Conservation (phyloP, 1,139 yeast species). For the Zygosaccharomyces pseudobailii region DNA sequence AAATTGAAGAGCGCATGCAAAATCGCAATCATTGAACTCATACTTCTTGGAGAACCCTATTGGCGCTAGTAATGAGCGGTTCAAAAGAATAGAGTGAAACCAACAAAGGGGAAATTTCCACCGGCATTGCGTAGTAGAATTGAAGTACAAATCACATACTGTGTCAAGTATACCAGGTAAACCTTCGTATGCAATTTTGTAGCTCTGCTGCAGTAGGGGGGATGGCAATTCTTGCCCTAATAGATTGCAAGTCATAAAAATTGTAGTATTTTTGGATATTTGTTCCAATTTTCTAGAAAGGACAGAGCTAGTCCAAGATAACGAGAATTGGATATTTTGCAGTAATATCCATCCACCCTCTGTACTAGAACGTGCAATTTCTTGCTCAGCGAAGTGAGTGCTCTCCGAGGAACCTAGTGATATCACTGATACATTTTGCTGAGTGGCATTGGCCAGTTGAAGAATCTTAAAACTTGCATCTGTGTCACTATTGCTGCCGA, state of each 20-base stretch:
- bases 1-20: constrained; percentile 41
- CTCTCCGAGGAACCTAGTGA: constrained; percentile 81
- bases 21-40: constrained; percentile 74
- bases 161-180: constrained; percentile 55
- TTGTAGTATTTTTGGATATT: constrained; percentile 12
- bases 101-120: constrained; percentile 57
- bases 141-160: constrained; percentile 40
- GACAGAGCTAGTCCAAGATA: constrained; percentile 50
- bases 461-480: constrained; percentile 63
- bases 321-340: constrained; percentile 75
- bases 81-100: constrained; percentile 63
- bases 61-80: constrained; percentile 56
- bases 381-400: constrained; percentile 48
- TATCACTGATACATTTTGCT: constrained; percentile 40
- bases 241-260: constrained; percentile 26
- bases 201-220: constrained; percentile 40
- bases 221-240: constrained; percentile 41
- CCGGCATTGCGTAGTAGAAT: constrained; percentile 43
- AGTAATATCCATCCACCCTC: constrained; percentile 64
- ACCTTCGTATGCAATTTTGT: constrained; percentile 41
- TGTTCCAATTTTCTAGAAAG: constrained; percentile 16
- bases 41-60: constrained; percentile 56
- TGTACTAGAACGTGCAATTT: constrained; percentile 43
- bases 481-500: constrained; percentile 57
- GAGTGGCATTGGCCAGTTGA: constrained; percentile 37